phyloP scores from a whole-genome alignment of 208 protist genomes.

The Wallacemonas rigidus region DNA sequence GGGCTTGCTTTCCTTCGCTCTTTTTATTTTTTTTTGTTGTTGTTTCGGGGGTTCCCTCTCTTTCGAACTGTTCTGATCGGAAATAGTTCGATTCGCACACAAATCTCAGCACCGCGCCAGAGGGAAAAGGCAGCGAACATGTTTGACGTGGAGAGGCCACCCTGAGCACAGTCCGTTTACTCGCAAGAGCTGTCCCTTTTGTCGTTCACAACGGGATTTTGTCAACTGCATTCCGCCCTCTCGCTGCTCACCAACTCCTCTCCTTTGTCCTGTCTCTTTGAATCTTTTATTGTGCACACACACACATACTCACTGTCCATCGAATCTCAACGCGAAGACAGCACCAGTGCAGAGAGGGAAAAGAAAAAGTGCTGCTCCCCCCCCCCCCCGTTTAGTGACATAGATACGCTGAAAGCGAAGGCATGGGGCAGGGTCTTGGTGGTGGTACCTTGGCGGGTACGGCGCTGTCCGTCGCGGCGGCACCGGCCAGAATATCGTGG shows the following conservation, averaged over 20 bases:
- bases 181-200: no score
- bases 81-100: neutral
- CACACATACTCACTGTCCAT: no score
- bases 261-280: neutral
- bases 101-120: no score
- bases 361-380: neutral
- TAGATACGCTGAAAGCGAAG: neutral
- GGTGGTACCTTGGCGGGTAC: constrained; percentile 64
- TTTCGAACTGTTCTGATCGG: neutral
- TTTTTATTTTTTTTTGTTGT: neutral
- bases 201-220: no score
- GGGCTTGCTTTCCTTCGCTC: neutral
- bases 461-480: constrained; percentile 57
- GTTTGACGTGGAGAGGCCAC: no score
- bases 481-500: constrained; percentile 48
- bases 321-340: no score
- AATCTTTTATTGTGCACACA: no score
- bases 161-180: no score
- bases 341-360: neutral
- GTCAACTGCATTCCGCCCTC: neutral
- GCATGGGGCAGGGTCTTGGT: constrained; percentile 86
- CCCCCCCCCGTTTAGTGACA: neutral
- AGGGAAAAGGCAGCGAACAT: no score
- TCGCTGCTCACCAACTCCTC: neutral
- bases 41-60: neutral